A percentile compares a stretch with the other conserved stretches of the same genome.
Conservation (phyloP, 1,284 basidiomycete species). For the Irpex lacteus region DNA sequence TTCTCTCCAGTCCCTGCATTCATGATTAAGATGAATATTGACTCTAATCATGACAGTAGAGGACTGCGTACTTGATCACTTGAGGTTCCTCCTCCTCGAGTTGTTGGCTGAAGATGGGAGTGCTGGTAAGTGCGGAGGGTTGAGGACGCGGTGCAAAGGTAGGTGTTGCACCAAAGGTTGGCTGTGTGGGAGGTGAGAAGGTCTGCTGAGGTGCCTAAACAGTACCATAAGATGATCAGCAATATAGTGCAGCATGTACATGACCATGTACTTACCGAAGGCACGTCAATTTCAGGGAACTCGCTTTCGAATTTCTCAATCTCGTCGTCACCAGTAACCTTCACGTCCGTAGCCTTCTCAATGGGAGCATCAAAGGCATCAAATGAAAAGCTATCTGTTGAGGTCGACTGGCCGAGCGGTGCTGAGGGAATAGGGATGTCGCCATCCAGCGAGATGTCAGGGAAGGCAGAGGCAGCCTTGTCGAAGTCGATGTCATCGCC, state of each 20-base stretch:
- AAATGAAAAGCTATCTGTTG: conserved; percentile 52
- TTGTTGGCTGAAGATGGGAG: conserved; percentile 69
- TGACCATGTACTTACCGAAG: conserved; percentile 38
- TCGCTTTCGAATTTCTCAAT: conserved; percentile 89
- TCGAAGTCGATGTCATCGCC: conserved; percentile 70
- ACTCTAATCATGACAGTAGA: neutral
- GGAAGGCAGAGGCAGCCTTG: conserved; percentile 78
- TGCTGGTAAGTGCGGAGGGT: conserved; percentile 62
- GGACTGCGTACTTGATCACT: conserved; percentile 68
- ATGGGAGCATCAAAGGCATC: conserved; percentile 58
- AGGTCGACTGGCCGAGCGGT: conserved; percentile 24
- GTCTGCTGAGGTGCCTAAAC: conserved; percentile 11
- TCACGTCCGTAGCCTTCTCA: conserved; percentile 50
- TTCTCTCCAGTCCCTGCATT: conserved; percentile 81
- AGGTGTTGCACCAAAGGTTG: conserved; percentile 47
- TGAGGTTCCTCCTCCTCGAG: conserved; percentile 84
- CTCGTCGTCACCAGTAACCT: conserved; percentile 85
- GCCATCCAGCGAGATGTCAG: conserved; percentile 76
- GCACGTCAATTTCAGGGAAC: conserved; percentile 83
- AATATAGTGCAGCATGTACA: conserved; percentile 12
- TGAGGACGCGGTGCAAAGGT: conserved; percentile 75
- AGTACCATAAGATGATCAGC: too few relatives aligned
- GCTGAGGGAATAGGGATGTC: conserved; percentile 49
- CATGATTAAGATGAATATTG: neutral
- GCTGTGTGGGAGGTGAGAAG: conserved; percentile 21